These are phyloP conservation scores for Marasmius sp. DNA, from an alignment of 1,284 basidiomycete species.

Conservation along the genomic window DNA sequence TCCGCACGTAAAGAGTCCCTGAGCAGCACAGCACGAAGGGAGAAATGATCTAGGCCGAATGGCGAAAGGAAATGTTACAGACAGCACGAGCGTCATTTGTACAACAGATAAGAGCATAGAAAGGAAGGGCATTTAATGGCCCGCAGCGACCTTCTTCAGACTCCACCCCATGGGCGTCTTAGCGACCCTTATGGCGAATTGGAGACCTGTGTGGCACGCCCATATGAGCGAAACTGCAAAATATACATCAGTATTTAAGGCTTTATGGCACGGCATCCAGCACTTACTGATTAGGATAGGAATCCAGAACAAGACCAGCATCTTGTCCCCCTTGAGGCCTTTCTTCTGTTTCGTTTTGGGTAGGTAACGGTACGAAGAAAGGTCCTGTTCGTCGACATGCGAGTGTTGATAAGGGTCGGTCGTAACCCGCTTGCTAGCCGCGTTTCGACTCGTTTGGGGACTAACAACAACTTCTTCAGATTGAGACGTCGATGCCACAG, in stretches of 20 bases:
- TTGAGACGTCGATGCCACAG: conserved; percentile 10
- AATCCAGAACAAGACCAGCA: conserved; percentile 94
- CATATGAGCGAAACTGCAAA: conserved; percentile 65
- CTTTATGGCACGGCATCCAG: background rate
- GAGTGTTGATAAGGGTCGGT: conserved; percentile 11
- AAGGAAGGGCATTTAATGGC: conserved; percentile 25
- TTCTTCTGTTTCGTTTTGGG: conserved; percentile 64
- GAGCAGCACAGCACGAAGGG: background rate
- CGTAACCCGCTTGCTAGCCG: background rate
- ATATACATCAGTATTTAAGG: conserved; percentile 9
- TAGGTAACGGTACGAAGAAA: conserved; percentile 65
- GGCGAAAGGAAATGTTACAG: background rate
- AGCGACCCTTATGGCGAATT: conserved; percentile 54
- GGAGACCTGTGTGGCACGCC: conserved; percentile 60
- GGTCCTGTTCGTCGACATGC: conserved; percentile 59
- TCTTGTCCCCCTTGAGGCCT: conserved; percentile 78
- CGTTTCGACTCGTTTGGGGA: background rate
- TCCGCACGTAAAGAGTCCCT: background rate
- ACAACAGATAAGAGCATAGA: background rate
- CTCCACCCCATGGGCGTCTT: conserved; percentile 44
- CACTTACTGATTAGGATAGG: conserved; percentile 81
- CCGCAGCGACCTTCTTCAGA: conserved; percentile 40
- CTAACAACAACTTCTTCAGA: conserved; percentile 16
- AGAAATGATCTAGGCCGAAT: background rate
- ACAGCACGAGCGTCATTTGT: background rate